A percentile compares a stretch with the other conserved stretches of the same genome.
Conservation (phyloP, 306 rosid species). For the Geum urbanum region DNA sequence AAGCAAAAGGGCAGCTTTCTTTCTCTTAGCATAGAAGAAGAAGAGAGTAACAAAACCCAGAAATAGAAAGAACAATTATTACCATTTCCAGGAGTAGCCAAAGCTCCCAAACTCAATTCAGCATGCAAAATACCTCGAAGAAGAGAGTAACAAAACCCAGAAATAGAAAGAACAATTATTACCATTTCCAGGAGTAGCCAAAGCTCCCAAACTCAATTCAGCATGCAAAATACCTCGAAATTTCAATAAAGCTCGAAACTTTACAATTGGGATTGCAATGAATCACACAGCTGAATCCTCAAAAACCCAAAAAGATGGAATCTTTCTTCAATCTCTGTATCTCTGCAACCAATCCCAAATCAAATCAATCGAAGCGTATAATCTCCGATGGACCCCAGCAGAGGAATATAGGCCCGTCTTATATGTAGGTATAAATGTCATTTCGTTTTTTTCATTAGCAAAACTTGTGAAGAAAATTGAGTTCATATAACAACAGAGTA, state of each 20-base stretch:
- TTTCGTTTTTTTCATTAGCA: background rate
- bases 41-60: conserved; percentile 13
- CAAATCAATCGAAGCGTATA: conserved; percentile 3
- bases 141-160: conserved; percentile 15
- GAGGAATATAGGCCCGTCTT: conserved; percentile 3
- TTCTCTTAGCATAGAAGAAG: background rate
- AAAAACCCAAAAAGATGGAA: background rate
- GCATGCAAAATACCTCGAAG: background rate
- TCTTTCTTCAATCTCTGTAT: background rate
- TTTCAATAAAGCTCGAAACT: background rate
- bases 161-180: background rate
- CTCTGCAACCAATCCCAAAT: conserved; percentile 18
- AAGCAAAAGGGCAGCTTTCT: background rate
- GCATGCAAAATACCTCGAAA: background rate
- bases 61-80: background rate
- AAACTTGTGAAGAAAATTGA: background rate
- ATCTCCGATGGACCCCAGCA: conserved; percentile 29
- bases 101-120: conserved; percentile 3
- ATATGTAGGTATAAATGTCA: conserved; percentile 5
- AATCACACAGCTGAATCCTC: background rate
- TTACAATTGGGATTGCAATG: background rate
- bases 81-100: background rate
- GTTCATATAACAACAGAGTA: background rate
- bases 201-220: conserved; percentile 3
- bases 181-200: background rate